Conservation (phyloP, 2,329 filamentous ascomycete species). For the Neopestalotiopsis sp. region DNA sequence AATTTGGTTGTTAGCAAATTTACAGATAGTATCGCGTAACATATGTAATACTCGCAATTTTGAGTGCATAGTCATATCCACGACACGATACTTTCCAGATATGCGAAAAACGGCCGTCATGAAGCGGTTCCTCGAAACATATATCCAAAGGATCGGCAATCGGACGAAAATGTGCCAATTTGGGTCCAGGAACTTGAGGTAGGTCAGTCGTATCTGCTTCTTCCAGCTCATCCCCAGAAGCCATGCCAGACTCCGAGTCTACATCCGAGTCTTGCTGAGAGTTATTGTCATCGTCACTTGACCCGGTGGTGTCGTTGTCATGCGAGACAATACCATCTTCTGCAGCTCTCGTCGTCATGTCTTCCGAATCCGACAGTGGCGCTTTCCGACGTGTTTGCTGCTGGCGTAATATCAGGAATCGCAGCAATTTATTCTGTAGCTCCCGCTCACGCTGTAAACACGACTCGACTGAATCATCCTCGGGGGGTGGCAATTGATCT, state of each 20-base stretch:
- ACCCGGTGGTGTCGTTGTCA: no score
- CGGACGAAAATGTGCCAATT: neutral
- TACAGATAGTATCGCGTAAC: no score
- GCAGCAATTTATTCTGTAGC: no score
- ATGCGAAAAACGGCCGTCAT: neutral
- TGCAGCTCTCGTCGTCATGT: no score
- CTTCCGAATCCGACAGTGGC: no score
- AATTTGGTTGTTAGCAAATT: neutral
- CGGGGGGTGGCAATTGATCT: neutral
- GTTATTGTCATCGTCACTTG: neutral
- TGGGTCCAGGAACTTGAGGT: neutral
- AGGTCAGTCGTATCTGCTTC: neutral
- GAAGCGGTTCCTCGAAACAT: neutral
- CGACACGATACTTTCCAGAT: slow-evolving; percentile 12
- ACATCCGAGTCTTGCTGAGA: neutral
- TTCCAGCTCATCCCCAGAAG: neutral
- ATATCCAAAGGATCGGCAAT: slow-evolving; percentile 9
- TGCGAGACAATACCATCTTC: no score
- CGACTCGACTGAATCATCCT: no score
- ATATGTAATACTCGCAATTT: slow-evolving; percentile 1
- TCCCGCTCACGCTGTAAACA: no score
- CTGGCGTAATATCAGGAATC: no score
- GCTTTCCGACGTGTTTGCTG: no score
- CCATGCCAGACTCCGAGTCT: neutral
- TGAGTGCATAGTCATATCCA: slow-evolving; percentile 6